Evolutionary conservation across 306 rosid genomes (phyloP).

Genomic region (Sicyos edulis): DNA sequence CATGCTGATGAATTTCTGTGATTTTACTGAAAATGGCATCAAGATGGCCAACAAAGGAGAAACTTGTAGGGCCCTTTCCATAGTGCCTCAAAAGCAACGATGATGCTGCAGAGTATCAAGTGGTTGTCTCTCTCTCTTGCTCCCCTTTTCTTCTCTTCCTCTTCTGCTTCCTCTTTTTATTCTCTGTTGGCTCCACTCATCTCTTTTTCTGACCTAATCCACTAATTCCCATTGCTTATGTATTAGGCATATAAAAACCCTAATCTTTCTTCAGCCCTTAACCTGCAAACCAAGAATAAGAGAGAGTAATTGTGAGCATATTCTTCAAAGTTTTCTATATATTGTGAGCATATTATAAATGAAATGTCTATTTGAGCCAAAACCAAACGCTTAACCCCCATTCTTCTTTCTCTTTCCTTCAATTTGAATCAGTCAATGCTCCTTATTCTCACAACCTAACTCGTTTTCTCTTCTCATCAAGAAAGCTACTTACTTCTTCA

Average conservation of each 20-base stretch:
- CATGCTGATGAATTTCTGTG: slow-evolving; percentile 12
- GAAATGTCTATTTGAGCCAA: slow-evolving; percentile 7
- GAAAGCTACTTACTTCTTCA: background rate
- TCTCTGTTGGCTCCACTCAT: slow-evolving; percentile 18
- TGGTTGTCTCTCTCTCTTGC: slow-evolving; percentile 34
- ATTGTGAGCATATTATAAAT: background rate
- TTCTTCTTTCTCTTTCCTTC: slow-evolving; percentile 23
- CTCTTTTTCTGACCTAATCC: slow-evolving; percentile 21
- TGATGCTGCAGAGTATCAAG: slow-evolving; percentile 41
- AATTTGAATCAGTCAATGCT: slow-evolving; percentile 22
- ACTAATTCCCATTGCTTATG: background rate
- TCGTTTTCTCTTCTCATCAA: background rate
- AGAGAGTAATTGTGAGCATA: slow-evolving; percentile 5
- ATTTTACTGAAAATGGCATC: slow-evolving; percentile 24
- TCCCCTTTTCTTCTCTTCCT: slow-evolving; percentile 27
- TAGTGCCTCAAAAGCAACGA: slow-evolving; percentile 52
- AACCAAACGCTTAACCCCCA: slow-evolving; percentile 13
- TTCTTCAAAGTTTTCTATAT: slow-evolving; percentile 2
- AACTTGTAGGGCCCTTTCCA: slow-evolving; percentile 29
- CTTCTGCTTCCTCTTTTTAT: slow-evolving; percentile 36
- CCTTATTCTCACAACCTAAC: slow-evolving; percentile 12
- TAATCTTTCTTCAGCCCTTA: slow-evolving; percentile 5
- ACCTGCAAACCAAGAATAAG: background rate
- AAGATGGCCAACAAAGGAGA: slow-evolving; percentile 36
- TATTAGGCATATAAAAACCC: background rate